Percentiles rank a stretch among this genome's conserved stretches.
These are phyloP conservation scores for Talaromyces sp. DNA, from an alignment of 2,329 filamentous ascomycete genomes.

Conservation along the genomic window DNA sequence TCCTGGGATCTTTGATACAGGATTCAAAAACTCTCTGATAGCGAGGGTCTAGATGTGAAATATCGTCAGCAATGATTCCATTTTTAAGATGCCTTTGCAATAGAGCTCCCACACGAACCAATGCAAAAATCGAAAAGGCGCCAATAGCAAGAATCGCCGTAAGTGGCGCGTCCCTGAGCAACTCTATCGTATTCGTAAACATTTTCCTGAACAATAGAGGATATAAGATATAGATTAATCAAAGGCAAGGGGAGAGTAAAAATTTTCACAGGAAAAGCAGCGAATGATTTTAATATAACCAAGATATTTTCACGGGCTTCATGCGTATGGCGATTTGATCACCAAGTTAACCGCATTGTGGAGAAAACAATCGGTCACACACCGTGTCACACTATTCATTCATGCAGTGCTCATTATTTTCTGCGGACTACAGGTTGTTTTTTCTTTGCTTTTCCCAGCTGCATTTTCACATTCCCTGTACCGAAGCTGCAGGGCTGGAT, in stretches of 20 bases:
- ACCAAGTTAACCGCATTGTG: no score
- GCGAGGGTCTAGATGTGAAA: neutral
- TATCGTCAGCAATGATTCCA: neutral
- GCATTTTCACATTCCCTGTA: neutral
- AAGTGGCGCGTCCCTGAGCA: neutral
- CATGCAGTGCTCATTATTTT: neutral
- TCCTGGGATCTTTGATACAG: constrained; percentile 1
- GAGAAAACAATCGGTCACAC: no score
- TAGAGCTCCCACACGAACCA: neutral
- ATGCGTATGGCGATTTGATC: neutral
- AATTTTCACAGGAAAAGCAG: neutral
- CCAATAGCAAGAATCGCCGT: neutral
- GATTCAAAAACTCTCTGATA: constrained; percentile 1
- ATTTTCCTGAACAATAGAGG: neutral
- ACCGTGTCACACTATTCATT: neutral
- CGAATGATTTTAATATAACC: neutral
- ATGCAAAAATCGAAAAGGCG: neutral
- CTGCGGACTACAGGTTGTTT: neutral
- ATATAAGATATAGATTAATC: neutral
- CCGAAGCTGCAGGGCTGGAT: neutral
- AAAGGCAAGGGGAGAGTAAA: neutral
- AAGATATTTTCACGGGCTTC: neutral
- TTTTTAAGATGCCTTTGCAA: neutral
- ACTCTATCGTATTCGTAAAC: neutral
- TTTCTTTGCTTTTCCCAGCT: neutral